A percentile compares a stretch with the other conserved stretches of the same genome.
These are phyloP conservation scores for Harringtonia lauricola DNA, from an alignment of 2,329 filamentous ascomycete genomes.

Conservation along the genomic window DNA sequence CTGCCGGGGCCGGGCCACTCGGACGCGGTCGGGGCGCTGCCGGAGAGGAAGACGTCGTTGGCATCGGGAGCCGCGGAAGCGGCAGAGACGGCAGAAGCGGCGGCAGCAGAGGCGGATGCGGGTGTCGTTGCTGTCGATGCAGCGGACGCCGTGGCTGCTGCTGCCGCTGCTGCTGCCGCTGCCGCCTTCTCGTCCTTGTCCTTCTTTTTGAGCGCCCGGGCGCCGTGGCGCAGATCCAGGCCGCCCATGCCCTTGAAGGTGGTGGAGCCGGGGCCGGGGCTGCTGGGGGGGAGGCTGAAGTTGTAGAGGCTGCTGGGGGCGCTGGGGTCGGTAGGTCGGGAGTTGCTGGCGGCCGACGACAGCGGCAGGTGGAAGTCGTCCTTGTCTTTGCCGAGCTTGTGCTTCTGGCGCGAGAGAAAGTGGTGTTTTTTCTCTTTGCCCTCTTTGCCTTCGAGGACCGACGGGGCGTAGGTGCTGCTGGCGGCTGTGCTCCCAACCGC, in stretches of 20 bases:
- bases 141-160: slow-evolving; percentile 1
- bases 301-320: slow-evolving; percentile 70
- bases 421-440: slow-evolving; percentile 72
- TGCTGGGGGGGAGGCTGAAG: slow-evolving; percentile 65
- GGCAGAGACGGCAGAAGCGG: slow-evolving; percentile 18
- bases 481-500: background rate
- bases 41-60: background rate
- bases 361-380: slow-evolving; percentile 63
- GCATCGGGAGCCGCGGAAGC: slow-evolving; percentile 13
- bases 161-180: background rate
- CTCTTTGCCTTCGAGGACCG: slow-evolving; percentile 30
- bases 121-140: background rate
- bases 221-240: slow-evolving; percentile 67
- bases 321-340: slow-evolving; percentile 61
- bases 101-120: background rate
- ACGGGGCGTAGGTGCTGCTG: background rate
- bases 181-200: slow-evolving; percentile 50
- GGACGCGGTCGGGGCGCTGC: background rate
- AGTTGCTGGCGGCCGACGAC: slow-evolving; percentile 68
- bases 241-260: slow-evolving; percentile 78
- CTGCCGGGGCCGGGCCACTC: slow-evolving; percentile 46
- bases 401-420: slow-evolving; percentile 68
- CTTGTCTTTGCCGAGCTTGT: slow-evolving; percentile 57
- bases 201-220: slow-evolving; percentile 66
- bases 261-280: slow-evolving; percentile 52